A percentile compares a stretch with the other conserved stretches of the same genome.
Evolutionary conservation across 345 rosid genomes (phyloP).

Genomic region (Geranium rotundifolium): DNA sequence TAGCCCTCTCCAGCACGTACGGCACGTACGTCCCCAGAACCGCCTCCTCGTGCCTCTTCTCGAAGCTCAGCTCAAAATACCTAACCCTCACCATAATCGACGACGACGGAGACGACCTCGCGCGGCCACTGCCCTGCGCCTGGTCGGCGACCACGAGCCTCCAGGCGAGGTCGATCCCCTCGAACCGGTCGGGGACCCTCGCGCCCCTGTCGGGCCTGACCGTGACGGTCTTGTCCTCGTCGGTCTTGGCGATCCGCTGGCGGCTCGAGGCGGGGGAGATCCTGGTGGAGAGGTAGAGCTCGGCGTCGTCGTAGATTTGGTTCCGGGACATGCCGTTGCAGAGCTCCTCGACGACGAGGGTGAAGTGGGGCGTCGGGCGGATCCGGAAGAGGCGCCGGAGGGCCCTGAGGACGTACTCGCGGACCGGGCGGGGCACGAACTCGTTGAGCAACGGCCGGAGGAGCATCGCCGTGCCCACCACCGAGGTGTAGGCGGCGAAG

Average conservation of each 20-base stretch:
- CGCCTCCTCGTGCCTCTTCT: conserved; percentile 35
- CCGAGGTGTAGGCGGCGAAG: conserved; percentile 50
- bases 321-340: conserved; percentile 22
- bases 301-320: conserved; percentile 22
- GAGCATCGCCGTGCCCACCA: conserved; percentile 43
- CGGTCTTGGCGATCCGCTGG: conserved; percentile 29
- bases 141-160: conserved; percentile 27
- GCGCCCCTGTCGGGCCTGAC: conserved; percentile 41
- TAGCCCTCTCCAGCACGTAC: conserved; percentile 32
- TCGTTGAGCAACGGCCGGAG: conserved; percentile 36
- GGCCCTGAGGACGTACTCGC: conserved; percentile 17
- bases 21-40: conserved; percentile 45
- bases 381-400: conserved; percentile 15
- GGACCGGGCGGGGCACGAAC: conserved; percentile 35
- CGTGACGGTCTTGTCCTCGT: conserved; percentile 33
- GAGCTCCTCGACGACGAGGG: conserved; percentile 25
- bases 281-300: conserved; percentile 16
- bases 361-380: conserved; percentile 20
- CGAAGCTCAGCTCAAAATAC: conserved; percentile 44
- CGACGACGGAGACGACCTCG: too few species aligned
- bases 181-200: conserved; percentile 34
- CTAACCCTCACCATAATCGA: conserved; percentile 20
- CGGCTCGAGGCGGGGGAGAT: conserved; percentile 20
- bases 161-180: conserved; percentile 45
- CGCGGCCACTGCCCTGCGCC: too few species aligned